A percentile compares a stretch with the other conserved stretches of the same genome.
Evolutionary conservation across 2,329 filamentous ascomycete genomes (phyloP).

Genomic region (Ophiostoma quercus): DNA sequence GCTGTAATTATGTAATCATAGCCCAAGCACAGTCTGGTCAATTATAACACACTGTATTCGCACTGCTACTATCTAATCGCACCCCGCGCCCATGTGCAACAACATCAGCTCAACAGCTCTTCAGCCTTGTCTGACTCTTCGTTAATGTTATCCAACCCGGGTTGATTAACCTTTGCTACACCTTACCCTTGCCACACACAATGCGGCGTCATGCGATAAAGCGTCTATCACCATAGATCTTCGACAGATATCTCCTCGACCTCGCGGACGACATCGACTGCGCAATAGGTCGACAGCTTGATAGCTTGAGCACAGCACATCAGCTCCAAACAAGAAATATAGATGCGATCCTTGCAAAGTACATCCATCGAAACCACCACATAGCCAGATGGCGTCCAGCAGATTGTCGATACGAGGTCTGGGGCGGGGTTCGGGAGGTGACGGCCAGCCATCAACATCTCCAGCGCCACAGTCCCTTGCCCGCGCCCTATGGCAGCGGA

Average conservation of each 20-base stretch:
- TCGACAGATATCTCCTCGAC: not conserved
- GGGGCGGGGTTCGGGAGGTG: not conserved
- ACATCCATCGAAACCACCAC: not conserved
- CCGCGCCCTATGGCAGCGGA: slow-evolving; percentile 50
- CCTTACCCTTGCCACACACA: not conserved
- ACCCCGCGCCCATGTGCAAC: not conserved
- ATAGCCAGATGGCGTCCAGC: slow-evolving; percentile 6
- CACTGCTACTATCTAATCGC: not conserved
- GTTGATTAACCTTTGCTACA: not conserved
- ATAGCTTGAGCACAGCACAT: not conserved
- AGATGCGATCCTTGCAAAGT: not conserved
- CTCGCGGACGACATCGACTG: not conserved
- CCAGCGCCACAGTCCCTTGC: slow-evolving; percentile 32
- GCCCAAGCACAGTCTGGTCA: not conserved
- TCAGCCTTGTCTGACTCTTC: not conserved
- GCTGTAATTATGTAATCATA: not conserved
- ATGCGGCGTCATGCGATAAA: not conserved
- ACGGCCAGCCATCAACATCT: not conserved
- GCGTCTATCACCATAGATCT: not conserved
- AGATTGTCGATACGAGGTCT: not conserved
- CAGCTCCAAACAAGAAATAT: not conserved
- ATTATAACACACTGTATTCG: not conserved
- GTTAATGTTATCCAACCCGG: not conserved
- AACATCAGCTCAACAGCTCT: not conserved
- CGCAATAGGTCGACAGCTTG: no score